Evolutionary conservation across 345 rosid species (phyloP).

Genomic region (Tarenaya hassleriana): DNA sequence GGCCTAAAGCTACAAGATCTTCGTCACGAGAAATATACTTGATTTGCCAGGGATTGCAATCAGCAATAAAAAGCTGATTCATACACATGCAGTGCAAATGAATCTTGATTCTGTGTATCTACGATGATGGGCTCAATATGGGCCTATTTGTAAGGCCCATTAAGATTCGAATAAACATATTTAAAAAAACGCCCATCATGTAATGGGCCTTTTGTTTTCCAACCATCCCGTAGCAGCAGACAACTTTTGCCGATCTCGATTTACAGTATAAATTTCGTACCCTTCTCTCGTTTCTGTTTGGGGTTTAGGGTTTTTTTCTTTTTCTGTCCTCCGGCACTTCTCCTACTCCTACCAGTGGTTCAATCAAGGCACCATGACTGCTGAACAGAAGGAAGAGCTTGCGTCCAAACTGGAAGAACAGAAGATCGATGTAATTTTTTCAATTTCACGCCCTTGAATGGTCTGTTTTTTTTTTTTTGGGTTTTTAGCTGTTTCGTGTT

Average conservation of each 20-base stretch:
- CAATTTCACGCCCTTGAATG: not conserved
- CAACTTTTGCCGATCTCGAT: too few species aligned
- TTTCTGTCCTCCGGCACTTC: not conserved
- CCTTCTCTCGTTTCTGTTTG: not conserved
- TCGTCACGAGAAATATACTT: conserved; percentile 92
- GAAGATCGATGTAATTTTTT: conserved; percentile 45
- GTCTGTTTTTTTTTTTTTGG: too few species aligned
- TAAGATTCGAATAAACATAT: too few species aligned
- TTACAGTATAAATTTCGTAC: too few species aligned
- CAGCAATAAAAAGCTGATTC: conserved; percentile 16
- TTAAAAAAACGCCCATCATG: too few species aligned
- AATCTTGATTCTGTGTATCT: too few species aligned
- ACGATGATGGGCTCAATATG: too few species aligned
- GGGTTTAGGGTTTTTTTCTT: conserved; percentile 7
- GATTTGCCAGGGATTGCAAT: conserved; percentile 63
- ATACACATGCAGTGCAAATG: not conserved
- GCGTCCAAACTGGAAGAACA: conserved; percentile 58
- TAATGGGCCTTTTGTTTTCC: too few species aligned
- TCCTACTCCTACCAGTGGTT: too few species aligned
- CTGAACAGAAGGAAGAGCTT: conserved; percentile 54
- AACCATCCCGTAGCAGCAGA: too few species aligned
- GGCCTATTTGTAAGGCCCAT: too few species aligned
- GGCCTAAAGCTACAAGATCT: conserved; percentile 92
- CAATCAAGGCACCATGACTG: conserved; percentile 42
- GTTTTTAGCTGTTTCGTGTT: not conserved